Percentiles rank a stretch among this genome's conserved stretches.
Conservation (phyloP, 306 rosid genomes). For the Styphnolobium japonicum region DNA sequence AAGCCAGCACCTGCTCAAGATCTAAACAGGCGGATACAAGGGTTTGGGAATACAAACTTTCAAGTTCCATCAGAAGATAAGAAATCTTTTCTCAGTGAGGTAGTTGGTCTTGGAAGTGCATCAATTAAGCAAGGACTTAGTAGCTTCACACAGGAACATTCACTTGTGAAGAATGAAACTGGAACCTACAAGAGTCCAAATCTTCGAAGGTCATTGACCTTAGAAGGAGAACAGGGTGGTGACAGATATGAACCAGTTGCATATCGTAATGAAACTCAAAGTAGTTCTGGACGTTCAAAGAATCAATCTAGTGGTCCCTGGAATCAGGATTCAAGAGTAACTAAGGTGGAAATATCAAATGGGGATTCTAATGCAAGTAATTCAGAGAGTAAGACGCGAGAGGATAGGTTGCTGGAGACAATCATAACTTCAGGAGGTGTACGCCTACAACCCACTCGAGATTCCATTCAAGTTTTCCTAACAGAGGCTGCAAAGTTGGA, state of each 20-base stretch:
- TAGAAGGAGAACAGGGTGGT: slow-evolving; percentile 51
- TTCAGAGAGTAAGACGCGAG: slow-evolving; percentile 67
- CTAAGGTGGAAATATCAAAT: slow-evolving; percentile 48
- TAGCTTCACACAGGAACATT: slow-evolving; percentile 74
- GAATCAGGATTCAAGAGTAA: slow-evolving; percentile 69
- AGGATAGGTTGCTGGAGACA: slow-evolving; percentile 91
- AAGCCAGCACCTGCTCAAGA: slow-evolving; percentile 79
- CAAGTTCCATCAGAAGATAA: slow-evolving; percentile 64
- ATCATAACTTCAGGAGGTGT: slow-evolving; percentile 94
- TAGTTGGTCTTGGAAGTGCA: slow-evolving; percentile 96
- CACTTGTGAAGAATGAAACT: slow-evolving; percentile 68
- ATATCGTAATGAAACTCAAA: slow-evolving; percentile 57
- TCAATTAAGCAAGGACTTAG: slow-evolving; percentile 91
- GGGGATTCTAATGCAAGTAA: slow-evolving; percentile 59
- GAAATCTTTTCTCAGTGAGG: slow-evolving; percentile 91
- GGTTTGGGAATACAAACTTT: slow-evolving; percentile 85
- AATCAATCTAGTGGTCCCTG: slow-evolving; percentile 59
- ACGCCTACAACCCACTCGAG: slow-evolving; percentile 96
- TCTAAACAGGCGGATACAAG: slow-evolving; percentile 84
- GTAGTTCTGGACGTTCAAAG: slow-evolving; percentile 57
- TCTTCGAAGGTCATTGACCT: slow-evolving; percentile 86
- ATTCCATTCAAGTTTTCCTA: slow-evolving; percentile 84
- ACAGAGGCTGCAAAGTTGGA: slow-evolving; percentile 85
- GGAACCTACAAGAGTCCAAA: slow-evolving; percentile 86
- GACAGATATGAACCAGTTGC: slow-evolving; percentile 78